Evolutionary conservation across 2,329 filamentous ascomycete species (phyloP), one percentile per base, ranked within the genome.

Genomic region (Endocalyx cinctus): DNA sequence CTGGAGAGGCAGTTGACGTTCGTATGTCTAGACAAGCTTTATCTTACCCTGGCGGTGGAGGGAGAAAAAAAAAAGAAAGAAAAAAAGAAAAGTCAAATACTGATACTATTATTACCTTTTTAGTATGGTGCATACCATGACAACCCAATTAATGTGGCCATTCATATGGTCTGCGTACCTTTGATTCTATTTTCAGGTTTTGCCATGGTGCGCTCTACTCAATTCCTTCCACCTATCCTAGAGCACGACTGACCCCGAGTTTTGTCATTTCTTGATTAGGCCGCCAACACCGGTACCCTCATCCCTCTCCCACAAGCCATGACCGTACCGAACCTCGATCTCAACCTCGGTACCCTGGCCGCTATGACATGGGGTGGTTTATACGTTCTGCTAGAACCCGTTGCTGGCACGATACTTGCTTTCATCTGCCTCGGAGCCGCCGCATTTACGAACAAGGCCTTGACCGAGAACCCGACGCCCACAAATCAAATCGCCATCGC

Each of bases 321-420:
- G 19, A 82, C 78, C 18, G 67, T 78, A 13, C 79, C 82, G 17
- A 79, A 84, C 51, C 74, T 82, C 41, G 70, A 74, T 12, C 74
- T 80, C 37, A 89, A 79, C 46, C 65, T 79, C 27, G 77, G 76
- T 43, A 87, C 77, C 10, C 74, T 84, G 35, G 64, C 66, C 27
- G 77, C 79, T 20, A 71, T 78, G 33, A 53, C 81, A 17, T 96
- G 92, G 63, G 75, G 83, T 23, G 74, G 74, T 2, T 75, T 96
- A 35, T 98, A 97, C 57, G 72, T 97, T 29, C 75, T 98, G 15
- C 82, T 98, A 53, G 92, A 98, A 57, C 92, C 92, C 1, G 87
- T 97, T 1, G 92, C 92, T 10, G 92, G 92, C 31, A 80, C 78
- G 10, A 66, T 85, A 17, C 67, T 95, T 26, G 80, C 85, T 5